These are phyloP conservation scores for Purpureocillium lavendulum DNA, from an alignment of 2,329 filamentous ascomycete genomes.

Conservation along the genomic window DNA sequence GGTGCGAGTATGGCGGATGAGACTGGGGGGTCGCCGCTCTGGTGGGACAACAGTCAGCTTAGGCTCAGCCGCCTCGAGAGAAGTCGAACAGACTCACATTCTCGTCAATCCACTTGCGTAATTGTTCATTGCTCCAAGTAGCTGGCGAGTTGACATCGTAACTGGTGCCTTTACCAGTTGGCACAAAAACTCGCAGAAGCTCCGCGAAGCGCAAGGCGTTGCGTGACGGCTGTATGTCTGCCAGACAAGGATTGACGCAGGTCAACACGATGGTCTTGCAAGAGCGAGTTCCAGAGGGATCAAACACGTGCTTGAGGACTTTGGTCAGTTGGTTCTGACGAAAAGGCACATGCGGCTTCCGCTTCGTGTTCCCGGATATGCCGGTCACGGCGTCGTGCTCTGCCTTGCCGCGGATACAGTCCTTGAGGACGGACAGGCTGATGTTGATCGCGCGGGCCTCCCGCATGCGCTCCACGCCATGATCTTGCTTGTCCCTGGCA, in stretches of 20 bases:
- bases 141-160: slow-evolving; percentile 20
- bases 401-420: slow-evolving; percentile 40
- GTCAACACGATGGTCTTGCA: slow-evolving; percentile 37
- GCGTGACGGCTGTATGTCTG: slow-evolving; percentile 33
- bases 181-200: slow-evolving; percentile 31
- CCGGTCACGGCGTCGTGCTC: slow-evolving; percentile 17
- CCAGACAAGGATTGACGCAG: slow-evolving; percentile 37
- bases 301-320: slow-evolving; percentile 40
- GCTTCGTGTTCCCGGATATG: too few species aligned
- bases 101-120: slow-evolving; percentile 28
- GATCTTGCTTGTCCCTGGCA: slow-evolving; percentile 30
- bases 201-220: slow-evolving; percentile 42
- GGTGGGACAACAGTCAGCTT: background rate
- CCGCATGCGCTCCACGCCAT: slow-evolving; percentile 33
- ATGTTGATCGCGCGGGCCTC: slow-evolving; percentile 39
- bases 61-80: too few species aligned
- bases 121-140: slow-evolving; percentile 29
- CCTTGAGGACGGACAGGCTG: slow-evolving; percentile 40
- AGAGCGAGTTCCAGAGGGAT: slow-evolving; percentile 26
- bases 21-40: slow-evolving; percentile 31
- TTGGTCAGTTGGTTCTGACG: slow-evolving; percentile 37
- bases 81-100: slow-evolving; percentile 23
- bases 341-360: slow-evolving; percentile 31
- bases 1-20: slow-evolving; percentile 26
- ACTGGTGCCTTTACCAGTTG: slow-evolving; percentile 12